Conservation (phyloP, 1,284 basidiomycete species). For the Ustilago nuda region DNA sequence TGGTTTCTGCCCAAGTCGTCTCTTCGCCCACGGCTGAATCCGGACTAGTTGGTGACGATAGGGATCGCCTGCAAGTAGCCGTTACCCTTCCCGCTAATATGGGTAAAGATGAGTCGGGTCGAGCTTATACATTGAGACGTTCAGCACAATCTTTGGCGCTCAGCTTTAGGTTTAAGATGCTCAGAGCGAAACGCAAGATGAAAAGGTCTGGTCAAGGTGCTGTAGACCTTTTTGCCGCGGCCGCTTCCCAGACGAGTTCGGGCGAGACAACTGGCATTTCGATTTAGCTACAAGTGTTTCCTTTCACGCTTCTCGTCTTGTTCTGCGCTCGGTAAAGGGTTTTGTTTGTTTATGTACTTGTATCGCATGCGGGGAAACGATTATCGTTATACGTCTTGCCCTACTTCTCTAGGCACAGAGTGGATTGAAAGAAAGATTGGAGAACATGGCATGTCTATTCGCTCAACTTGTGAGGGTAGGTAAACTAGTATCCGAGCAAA, state of each 20-base stretch:
- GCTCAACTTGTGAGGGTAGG: neutral
- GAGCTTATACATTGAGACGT: conserved; percentile 15
- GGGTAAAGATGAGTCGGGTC: neutral
- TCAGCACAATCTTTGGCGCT: conserved; percentile 48
- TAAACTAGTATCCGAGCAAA: conserved; percentile 31
- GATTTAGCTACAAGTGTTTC: neutral
- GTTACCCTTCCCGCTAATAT: neutral
- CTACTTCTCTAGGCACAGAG: no score
- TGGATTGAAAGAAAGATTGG: neutral
- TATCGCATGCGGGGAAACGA: neutral
- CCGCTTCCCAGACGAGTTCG: conserved; percentile 18
- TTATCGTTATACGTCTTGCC: no score
- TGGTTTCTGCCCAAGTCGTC: conserved; percentile 35
- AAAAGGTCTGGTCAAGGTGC: conserved; percentile 9
- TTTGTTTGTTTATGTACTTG: neutral
- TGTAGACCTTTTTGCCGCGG: conserved; percentile 14
- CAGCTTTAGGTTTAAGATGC: conserved; percentile 44
- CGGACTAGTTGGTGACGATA: neutral
- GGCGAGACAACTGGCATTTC: conserved; percentile 6
- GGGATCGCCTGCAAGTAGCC: neutral
- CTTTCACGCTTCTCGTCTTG: neutral
- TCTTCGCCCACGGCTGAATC: conserved; percentile 14
- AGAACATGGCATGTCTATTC: neutral
- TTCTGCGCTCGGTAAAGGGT: neutral
- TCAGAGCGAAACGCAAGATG: conserved; percentile 34